Percentiles rank a stretch among this genome's conserved stretches.
Evolutionary conservation across 106 monocot genomes (phyloP).

Genomic region (Apostasia shenzhenica): DNA sequence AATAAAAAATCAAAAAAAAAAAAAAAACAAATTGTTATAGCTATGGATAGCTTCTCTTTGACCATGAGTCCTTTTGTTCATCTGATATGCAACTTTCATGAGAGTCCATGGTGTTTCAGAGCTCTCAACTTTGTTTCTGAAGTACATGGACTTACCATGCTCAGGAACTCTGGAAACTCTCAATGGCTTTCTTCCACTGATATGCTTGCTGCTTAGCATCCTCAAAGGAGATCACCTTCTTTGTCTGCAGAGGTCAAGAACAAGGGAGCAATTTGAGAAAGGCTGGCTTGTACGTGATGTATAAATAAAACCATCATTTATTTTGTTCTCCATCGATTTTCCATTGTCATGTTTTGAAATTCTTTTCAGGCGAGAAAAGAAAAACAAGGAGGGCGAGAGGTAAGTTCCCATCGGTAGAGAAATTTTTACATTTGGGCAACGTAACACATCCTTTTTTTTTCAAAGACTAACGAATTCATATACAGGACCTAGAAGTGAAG

Average conservation of each 20-base stretch:
- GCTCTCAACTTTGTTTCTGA: not conserved
- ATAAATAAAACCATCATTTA: not conserved
- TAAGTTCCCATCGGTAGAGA: too few species aligned
- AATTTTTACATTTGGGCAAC: too few species aligned
- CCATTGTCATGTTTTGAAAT: too few species aligned
- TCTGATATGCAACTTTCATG: not conserved
- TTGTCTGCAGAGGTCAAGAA: constrained; percentile 40
- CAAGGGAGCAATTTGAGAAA: not conserved
- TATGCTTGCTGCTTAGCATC: constrained; percentile 81
- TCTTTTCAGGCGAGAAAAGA: not conserved
- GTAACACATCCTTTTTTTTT: too few species aligned
- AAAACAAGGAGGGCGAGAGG: too few species aligned
- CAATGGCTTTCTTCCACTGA: constrained; percentile 91
- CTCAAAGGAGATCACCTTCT: constrained; percentile 84
- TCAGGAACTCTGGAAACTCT: constrained; percentile 44
- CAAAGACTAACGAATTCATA: too few species aligned
- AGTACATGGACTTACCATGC: not conserved
- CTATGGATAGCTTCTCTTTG: not conserved
- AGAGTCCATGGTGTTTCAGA: not conserved
- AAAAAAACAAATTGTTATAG: not conserved
- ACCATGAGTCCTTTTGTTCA: not conserved
- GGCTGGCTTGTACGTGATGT: not conserved
- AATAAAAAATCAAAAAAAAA: not conserved
- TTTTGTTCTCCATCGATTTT: not conserved
- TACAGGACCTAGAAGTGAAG: too few species aligned